Evolutionary conservation across 345 rosid species (phyloP).

Genomic region (Lepidium didymum): DNA sequence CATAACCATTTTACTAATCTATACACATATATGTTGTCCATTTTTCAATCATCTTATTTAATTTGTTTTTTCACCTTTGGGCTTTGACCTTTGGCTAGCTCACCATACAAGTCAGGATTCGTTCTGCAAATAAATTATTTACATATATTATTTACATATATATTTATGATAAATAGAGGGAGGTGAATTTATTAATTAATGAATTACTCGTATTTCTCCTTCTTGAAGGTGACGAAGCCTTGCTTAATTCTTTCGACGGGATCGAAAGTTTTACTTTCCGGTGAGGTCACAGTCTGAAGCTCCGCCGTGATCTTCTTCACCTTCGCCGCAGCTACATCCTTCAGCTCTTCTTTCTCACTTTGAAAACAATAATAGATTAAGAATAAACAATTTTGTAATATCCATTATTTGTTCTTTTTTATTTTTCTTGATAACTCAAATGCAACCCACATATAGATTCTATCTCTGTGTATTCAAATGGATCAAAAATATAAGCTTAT

Average conservation of each 20-base stretch:
- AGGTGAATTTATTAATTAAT: background rate
- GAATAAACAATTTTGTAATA: background rate
- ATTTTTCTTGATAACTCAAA: too few relatives aligned
- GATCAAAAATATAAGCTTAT: too few relatives aligned
- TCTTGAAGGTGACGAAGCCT: slow-evolving; percentile 70
- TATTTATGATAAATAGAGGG: background rate
- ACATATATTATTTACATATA: background rate
- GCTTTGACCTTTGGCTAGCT: slow-evolving; percentile 83
- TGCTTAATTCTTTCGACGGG: slow-evolving; percentile 54
- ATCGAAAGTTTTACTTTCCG: slow-evolving; percentile 32
- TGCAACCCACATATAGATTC: too few relatives aligned
- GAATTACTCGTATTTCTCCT: slow-evolving; percentile 67
- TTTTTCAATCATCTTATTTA: too few relatives aligned
- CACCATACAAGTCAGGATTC: slow-evolving; percentile 57
- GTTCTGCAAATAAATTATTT: slow-evolving; percentile 35
- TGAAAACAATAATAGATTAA: background rate
- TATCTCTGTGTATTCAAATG: too few relatives aligned
- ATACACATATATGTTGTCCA: too few relatives aligned
- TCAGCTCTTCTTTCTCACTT: slow-evolving; percentile 81
- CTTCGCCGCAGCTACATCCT: slow-evolving; percentile 64
- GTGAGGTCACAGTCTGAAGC: slow-evolving; percentile 28
- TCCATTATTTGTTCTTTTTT: too few relatives aligned
- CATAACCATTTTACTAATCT: background rate
- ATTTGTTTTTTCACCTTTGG: slow-evolving; percentile 48
- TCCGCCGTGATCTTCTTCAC: slow-evolving; percentile 69